phyloP scores from a whole-genome alignment of 441 rosid species.

The Manihot esculenta region DNA sequence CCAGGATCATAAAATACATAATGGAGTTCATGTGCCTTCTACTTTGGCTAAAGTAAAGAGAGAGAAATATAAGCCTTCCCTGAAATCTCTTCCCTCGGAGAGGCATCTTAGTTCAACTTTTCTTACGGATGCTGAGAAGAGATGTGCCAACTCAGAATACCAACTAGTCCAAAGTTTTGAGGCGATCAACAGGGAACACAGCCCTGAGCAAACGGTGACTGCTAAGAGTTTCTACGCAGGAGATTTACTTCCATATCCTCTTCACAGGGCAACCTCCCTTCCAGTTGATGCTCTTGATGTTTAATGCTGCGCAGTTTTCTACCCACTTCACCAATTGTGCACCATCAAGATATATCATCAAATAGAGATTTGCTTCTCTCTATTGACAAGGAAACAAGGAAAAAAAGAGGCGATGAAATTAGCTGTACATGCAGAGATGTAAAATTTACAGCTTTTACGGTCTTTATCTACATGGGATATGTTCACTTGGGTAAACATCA shows the following conservation, averaged over 20 bases:
- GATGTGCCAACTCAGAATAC: conserved; percentile 17
- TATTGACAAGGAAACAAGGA: not conserved
- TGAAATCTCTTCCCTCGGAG: conserved; percentile 17
- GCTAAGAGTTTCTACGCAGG: conserved; percentile 40
- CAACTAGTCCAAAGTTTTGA: conserved; percentile 18
- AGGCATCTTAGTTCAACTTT: conserved; percentile 15
- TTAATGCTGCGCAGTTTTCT: conserved; percentile 23
- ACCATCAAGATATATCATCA: not conserved
- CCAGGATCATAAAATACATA: conserved; percentile 12
- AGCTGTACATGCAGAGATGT: conserved; percentile 17
- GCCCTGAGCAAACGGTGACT: conserved; percentile 32
- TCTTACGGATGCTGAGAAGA: conserved; percentile 22
- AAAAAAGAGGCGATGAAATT: conserved; percentile 12
- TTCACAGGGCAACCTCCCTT: conserved; percentile 74
- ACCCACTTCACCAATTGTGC: conserved; percentile 7
- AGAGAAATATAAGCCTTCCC: conserved; percentile 17
- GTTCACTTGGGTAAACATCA: not conserved
- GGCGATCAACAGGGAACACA: conserved; percentile 21
- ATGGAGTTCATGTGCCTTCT: conserved; percentile 15
- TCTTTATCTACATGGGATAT: not conserved
- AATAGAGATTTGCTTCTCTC: not conserved
- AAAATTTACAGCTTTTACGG: conserved; percentile 6
- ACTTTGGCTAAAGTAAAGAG: conserved; percentile 17
- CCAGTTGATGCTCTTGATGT: conserved; percentile 81
- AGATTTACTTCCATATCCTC: conserved; percentile 48